Base-by-base conservation (phyloP, 345 rosid species). In the Garcia nutans region DNA sequence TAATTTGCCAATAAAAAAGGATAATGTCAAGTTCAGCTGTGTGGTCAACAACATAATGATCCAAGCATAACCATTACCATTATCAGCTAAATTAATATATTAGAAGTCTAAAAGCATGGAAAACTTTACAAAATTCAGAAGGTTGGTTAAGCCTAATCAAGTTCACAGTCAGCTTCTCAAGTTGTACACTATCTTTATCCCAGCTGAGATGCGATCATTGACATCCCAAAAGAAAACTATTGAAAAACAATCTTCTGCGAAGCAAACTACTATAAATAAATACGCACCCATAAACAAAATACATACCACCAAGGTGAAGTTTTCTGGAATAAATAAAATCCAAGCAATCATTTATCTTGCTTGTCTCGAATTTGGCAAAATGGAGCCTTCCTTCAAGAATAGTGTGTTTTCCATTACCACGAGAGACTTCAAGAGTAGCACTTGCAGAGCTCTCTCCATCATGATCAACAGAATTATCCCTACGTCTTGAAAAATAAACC, bases 321-420 rank as follows among this genome's bases (percentile, higher is more conserved):
- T 86, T 85, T 66, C 86, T 87, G 73, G 84, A 84, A 24, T 62
- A 77, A 68, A 96, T 93, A 74, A 91, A 93, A 72, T 93, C 92
- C 56, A 96, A 65, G 82, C 97, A 96, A 73, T 93, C 97, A 77
- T 84, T 77, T 52, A 96, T 92, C 73, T 93, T 92, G 89, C 83
- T 83, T 6, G 99, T 96, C 81, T 93, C 98, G 69, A 96, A 93
- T 82, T 83, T 96, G 1, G 91, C 91, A 66, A 96, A 93, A 83
- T 87, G 87, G 55, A 96, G 94, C 81, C 78, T 91, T 67, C 97
- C 99, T 74, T 83, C 55, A 45, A 85, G 74, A 50, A 78, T 73
- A 72, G 73, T 85, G 54, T 49, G 55, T 55, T 70, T 73, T 19
- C 67, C 37, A 50, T 44, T 82, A 68, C 65, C 82, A 70, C 75